Conservation (phyloP, 139 green algal species). For the Picochlorum costavermella region DNA sequence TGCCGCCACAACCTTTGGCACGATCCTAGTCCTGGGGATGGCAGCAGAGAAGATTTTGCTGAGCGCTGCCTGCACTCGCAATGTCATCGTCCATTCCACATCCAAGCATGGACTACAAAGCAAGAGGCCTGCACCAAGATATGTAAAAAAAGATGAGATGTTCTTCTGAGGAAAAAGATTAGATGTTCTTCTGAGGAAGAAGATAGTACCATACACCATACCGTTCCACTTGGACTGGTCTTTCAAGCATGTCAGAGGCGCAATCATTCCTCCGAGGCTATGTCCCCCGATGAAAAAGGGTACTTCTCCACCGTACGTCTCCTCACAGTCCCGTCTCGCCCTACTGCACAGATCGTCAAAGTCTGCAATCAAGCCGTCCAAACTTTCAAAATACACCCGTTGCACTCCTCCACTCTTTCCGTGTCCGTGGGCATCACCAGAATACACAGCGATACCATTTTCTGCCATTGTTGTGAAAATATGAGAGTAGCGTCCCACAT, state of each 20-base stretch:
- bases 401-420: conserved; percentile 1
- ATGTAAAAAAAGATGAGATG: no score
- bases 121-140: conserved; percentile 23
- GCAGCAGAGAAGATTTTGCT: conserved; percentile 43
- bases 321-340: not conserved
- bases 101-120: conserved; percentile 55
- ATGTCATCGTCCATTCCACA: conserved; percentile 55
- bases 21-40: conserved; percentile 43
- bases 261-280: conserved; percentile 61
- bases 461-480: conserved; percentile 25
- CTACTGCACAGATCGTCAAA: conserved; percentile 22
- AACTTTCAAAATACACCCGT: conserved; percentile 4
- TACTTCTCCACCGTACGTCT: not conserved
- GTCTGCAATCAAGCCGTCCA: conserved; percentile 38
- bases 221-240: conserved; percentile 38
- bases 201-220: no score
- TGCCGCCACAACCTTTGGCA: conserved; percentile 49
- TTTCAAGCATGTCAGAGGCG: conserved; percentile 20
- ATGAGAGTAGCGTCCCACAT: conserved; percentile 38
- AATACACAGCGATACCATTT: conserved; percentile 35
- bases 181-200: no score
- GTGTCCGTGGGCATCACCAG: conserved; percentile 21
- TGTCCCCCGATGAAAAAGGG: conserved; percentile 48
- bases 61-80: conserved; percentile 52
- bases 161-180: no score